These are phyloP conservation scores for Sporodiniella umbellata DNA, from an alignment of 371 early-diverging fungal genomes.

Conservation along the genomic window DNA sequence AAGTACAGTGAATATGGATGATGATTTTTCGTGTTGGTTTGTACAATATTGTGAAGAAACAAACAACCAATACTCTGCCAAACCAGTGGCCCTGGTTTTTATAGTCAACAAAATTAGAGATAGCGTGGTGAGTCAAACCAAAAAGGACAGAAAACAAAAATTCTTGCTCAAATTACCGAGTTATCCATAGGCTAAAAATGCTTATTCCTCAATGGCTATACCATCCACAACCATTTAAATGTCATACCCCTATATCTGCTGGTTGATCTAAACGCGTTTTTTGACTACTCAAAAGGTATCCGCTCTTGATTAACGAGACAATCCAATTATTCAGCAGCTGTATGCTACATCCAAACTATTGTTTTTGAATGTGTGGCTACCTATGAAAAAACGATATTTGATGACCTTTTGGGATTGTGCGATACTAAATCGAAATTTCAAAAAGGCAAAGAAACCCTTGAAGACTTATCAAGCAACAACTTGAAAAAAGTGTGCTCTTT, in stretches of 20 bases:
- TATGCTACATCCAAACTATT: neutral
- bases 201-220: constrained; percentile 1
- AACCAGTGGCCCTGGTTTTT: constrained; percentile 5
- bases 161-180: constrained; percentile 8
- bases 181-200: constrained; percentile 12
- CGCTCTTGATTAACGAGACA: constrained; percentile 2
- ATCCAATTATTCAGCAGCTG: constrained; percentile 9
- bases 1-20: constrained; percentile 6
- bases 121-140: neutral
- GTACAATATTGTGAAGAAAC: constrained; percentile 12
- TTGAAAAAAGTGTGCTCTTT: constrained; percentile 8
- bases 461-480: constrained; percentile 1
- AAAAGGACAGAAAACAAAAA: neutral
- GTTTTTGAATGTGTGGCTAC: constrained; percentile 2
- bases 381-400: neutral
- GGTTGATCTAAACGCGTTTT: constrained; percentile 9
- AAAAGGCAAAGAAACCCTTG: constrained; percentile 5
- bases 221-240: constrained; percentile 6
- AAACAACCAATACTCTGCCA: neutral
- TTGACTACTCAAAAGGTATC: constrained; percentile 6
- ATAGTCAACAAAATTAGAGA: constrained; percentile 4
- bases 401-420: constrained; percentile 5
- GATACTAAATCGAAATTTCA: constrained; percentile 5
- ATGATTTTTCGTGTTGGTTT: neutral
- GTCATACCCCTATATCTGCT: constrained; percentile 3